These are phyloP conservation scores for Ministeria vibrans DNA, from an alignment of 78 protist species.

Conservation along the genomic window DNA sequence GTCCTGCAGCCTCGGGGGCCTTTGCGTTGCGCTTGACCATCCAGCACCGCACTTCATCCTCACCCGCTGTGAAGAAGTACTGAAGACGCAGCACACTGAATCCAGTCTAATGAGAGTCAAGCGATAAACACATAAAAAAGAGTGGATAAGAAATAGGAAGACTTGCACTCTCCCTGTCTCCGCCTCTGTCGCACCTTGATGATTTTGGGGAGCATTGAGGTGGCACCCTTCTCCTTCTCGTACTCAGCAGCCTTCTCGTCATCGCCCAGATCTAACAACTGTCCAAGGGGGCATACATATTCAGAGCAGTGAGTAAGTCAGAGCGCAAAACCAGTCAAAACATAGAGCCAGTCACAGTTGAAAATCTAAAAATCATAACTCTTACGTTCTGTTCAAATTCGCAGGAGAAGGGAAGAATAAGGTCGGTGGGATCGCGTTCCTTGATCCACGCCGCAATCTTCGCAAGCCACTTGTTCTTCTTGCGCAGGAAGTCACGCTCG, in stretches of 20 bases:
- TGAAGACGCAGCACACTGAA: conserved; percentile 19
- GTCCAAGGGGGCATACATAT: neutral
- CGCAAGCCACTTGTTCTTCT: conserved; percentile 85
- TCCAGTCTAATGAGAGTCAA: too few species aligned
- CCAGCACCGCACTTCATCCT: conserved; percentile 47
- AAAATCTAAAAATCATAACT: neutral
- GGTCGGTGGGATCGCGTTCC: neutral
- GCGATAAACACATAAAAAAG: too few species aligned
- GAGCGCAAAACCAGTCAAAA: neutral
- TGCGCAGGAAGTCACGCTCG: conserved; percentile 71
- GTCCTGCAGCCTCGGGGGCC: conserved; percentile 34
- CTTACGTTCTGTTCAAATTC: too few species aligned
- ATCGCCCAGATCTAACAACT: neutral
- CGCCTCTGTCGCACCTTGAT: too few species aligned
- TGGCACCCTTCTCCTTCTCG: conserved; percentile 27
- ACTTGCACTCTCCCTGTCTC: too few species aligned
- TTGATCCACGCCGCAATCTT: neutral
- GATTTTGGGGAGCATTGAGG: conserved; percentile 19
- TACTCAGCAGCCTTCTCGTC: conserved; percentile 11
- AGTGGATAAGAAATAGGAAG: too few species aligned
- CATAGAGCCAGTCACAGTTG: neutral
- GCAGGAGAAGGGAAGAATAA: neutral
- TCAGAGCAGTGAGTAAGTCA: neutral
- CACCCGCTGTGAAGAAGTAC: conserved; percentile 50
- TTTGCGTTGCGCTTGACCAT: neutral